phyloP scores from a whole-genome alignment of 1,139 yeast species.

The Saccharomyces hybrid region DNA sequence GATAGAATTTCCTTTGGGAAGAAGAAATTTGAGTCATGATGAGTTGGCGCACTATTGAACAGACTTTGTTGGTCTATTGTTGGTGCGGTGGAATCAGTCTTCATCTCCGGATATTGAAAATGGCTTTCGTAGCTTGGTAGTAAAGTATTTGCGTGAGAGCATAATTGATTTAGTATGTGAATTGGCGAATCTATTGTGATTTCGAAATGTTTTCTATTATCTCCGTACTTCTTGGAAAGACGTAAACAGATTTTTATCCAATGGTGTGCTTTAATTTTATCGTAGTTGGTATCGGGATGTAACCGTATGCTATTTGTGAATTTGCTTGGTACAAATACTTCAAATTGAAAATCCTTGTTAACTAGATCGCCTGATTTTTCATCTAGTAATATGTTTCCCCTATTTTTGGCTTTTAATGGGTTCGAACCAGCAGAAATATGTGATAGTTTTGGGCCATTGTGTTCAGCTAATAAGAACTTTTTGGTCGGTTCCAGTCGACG shows the following conservation, averaged over 20 bases:
- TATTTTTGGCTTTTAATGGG: slow-evolving; percentile 26
- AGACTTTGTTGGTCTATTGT: background rate
- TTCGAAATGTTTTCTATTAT: slow-evolving; percentile 77
- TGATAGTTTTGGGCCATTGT: slow-evolving; percentile 45
- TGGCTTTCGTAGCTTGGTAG: slow-evolving; percentile 33
- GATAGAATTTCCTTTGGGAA: slow-evolving; percentile 35
- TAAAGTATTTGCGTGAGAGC: slow-evolving; percentile 68
- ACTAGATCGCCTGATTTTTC: slow-evolving; percentile 33
- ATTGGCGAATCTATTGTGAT: slow-evolving; percentile 88
- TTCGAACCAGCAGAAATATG: slow-evolving; percentile 26
- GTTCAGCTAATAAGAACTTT: slow-evolving; percentile 71
- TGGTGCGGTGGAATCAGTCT: slow-evolving; percentile 2
- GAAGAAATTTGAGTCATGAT: slow-evolving; percentile 32
- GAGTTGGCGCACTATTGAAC: background rate
- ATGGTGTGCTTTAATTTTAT: slow-evolving; percentile 77
- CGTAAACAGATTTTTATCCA: slow-evolving; percentile 88
- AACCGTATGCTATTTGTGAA: slow-evolving; percentile 37
- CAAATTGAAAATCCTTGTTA: slow-evolving; percentile 68
- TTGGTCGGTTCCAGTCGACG: slow-evolving; percentile 83
- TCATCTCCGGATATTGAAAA: slow-evolving; percentile 13
- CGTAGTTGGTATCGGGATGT: slow-evolving; percentile 50
- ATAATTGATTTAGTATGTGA: slow-evolving; percentile 50
- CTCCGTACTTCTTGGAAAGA: slow-evolving; percentile 52
- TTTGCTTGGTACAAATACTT: slow-evolving; percentile 58
- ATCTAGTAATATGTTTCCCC: slow-evolving; percentile 35